A percentile compares a stretch with the other conserved stretches of the same genome.
Conservation (phyloP, 345 rosid species). For the Lagerstroemia speciosa region DNA sequence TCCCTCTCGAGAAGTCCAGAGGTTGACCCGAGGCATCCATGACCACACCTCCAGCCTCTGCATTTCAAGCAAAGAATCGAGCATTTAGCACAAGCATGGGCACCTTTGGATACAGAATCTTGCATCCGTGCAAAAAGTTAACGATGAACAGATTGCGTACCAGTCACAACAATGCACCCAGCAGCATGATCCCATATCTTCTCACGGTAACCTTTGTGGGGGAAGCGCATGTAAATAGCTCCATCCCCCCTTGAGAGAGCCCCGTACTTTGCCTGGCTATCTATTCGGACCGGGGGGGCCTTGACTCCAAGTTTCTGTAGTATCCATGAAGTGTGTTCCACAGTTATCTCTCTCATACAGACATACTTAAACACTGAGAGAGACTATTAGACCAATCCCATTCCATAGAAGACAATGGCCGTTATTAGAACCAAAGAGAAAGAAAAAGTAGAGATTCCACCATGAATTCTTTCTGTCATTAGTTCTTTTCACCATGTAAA, state of each 20-base stretch:
- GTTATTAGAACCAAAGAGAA: not conserved
- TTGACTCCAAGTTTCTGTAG: conserved; percentile 84
- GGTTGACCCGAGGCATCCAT: conserved; percentile 68
- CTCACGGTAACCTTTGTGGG: conserved; percentile 81
- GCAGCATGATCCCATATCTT: conserved; percentile 99
- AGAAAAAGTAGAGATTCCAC: too few relatives aligned
- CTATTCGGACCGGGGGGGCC: conserved; percentile 84
- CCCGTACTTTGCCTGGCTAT: conserved; percentile 94
- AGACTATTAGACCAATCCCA: too few relatives aligned
- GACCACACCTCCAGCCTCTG: too few relatives aligned
- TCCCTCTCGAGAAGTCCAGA: conserved; percentile 75
- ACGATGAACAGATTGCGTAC: conserved; percentile 22
- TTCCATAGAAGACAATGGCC: too few relatives aligned
- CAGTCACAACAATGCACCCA: conserved; percentile 80
- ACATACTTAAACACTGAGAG: not conserved
- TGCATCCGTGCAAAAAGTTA: too few relatives aligned
- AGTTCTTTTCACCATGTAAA: too few relatives aligned
- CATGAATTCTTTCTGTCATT: too few relatives aligned
- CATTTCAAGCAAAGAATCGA: too few relatives aligned
- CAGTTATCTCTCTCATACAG: not conserved
- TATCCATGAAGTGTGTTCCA: not conserved
- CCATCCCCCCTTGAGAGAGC: conserved; percentile 96
- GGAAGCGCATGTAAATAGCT: conserved; percentile 75
- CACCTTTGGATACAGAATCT: too few relatives aligned
- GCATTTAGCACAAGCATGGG: too few relatives aligned